These are phyloP conservation scores for Poa pratensis DNA, from an alignment of 176 grass and related monocot species.

Conservation along the genomic window DNA sequence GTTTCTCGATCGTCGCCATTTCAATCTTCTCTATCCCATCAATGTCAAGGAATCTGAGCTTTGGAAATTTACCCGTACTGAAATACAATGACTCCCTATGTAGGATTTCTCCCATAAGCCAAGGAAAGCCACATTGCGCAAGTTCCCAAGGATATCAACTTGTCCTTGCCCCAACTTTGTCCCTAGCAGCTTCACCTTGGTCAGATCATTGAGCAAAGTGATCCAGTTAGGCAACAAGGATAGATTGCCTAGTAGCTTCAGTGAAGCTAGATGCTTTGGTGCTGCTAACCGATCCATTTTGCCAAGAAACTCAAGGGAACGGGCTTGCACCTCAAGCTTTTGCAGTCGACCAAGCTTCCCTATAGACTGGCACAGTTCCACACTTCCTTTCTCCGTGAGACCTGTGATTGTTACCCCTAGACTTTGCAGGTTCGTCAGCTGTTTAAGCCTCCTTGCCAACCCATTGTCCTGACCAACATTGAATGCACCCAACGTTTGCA, in stretches of 20 bases:
- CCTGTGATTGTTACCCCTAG: neutral
- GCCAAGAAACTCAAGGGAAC: neutral
- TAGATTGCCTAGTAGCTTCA: neutral
- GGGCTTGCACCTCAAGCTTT: neutral
- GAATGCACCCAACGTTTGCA: neutral
- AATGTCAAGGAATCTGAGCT: neutral
- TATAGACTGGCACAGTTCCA: neutral
- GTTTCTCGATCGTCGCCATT: neutral
- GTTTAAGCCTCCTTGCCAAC: neutral
- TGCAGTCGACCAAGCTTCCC: neutral
- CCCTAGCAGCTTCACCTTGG: neutral
- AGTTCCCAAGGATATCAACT: neutral
- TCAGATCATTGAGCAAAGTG: neutral
- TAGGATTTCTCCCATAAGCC: neutral
- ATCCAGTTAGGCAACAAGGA: neutral
- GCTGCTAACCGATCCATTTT: neutral
- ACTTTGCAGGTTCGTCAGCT: neutral
- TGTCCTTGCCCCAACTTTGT: neutral
- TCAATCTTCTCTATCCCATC: neutral
- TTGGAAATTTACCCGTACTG: neutral
- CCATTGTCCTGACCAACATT: neutral
- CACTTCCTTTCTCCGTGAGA: neutral
- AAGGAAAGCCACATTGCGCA: neutral
- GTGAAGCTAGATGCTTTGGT: conserved; percentile 1
- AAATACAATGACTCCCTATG: neutral